Evolutionary conservation across 331 rosid species (phyloP).

Genomic region (Quercus phellos): DNA sequence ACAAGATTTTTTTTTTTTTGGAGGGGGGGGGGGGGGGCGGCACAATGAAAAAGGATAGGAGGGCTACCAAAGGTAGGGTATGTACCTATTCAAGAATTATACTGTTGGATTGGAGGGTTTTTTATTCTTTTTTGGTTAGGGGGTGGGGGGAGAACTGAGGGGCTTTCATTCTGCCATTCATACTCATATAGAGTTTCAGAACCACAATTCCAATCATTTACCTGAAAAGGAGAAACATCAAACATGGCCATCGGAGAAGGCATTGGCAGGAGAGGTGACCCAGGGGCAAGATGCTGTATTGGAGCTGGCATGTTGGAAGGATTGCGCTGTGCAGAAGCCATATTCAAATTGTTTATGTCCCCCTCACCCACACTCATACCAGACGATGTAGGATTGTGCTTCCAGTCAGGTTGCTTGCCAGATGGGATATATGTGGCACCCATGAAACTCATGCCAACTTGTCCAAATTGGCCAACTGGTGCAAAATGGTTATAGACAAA

Average conservation of each 20-base stretch:
- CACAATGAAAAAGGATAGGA: no score
- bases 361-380: slow-evolving; percentile 56
- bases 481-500: slow-evolving; percentile 97
- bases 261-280: slow-evolving; percentile 90
- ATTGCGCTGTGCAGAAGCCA: slow-evolving; percentile 63
- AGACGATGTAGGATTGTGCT: slow-evolving; percentile 72
- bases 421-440: slow-evolving; percentile 90
- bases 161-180: neutral
- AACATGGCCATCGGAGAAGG: slow-evolving; percentile 87
- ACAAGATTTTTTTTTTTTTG: neutral
- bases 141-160: no score
- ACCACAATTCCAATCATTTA: slow-evolving; percentile 20
- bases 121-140: no score
- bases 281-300: slow-evolving; percentile 91
- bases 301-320: slow-evolving; percentile 66
- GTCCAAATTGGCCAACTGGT: slow-evolving; percentile 96
- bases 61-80: no score
- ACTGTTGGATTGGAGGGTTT: neutral
- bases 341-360: slow-evolving; percentile 61
- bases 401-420: slow-evolving; percentile 98
- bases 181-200: neutral
- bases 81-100: neutral
- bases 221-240: slow-evolving; percentile 97
- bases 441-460: slow-evolving; percentile 98
- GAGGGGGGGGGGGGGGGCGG: no score